These are phyloP conservation scores for Silene noctiflora DNA, from an alignment of 179 eudicot genomes.

Conservation along the genomic window DNA sequence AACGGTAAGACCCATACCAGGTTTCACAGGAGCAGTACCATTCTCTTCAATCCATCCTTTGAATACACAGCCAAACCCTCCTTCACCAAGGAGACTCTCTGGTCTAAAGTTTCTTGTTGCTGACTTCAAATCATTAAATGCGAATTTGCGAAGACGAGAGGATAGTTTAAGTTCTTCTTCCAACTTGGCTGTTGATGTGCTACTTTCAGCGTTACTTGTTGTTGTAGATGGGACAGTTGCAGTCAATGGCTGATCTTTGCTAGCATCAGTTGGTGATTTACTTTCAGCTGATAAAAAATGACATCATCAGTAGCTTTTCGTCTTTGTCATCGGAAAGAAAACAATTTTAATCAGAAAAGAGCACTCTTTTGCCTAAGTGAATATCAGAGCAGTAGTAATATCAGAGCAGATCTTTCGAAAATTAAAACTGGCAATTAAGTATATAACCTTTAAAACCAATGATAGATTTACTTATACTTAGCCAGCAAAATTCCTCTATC, in stretches of 20 bases:
- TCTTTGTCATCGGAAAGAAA: no score
- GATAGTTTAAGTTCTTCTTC: slow-evolving; percentile 85
- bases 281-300: slow-evolving; percentile 43
- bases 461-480: no score
- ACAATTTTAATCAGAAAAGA: no score
- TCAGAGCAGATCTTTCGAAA: neutral
- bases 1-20: slow-evolving; percentile 91
- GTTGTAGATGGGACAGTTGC: slow-evolving; percentile 53
- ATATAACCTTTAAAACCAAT: no score
- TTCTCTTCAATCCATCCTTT: slow-evolving; percentile 98
- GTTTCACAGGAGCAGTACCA: slow-evolving; percentile 90
- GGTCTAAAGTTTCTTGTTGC: slow-evolving; percentile 92
- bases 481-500: neutral
- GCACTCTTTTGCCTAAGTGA: no score
- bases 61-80: slow-evolving; percentile 92
- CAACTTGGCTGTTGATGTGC: slow-evolving; percentile 68
- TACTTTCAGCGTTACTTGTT: slow-evolving; percentile 77
- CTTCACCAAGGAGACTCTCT: slow-evolving; percentile 87
- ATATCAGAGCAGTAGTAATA: no score
- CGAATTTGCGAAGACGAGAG: slow-evolving; percentile 72
- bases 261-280: slow-evolving; percentile 53
- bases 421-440: no score
- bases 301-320: neutral
- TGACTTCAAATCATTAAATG: slow-evolving; percentile 72
- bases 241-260: slow-evolving; percentile 62